Conservation (phyloP, 352 stramenopile genomes). For the Globisporangium polare region DNA sequence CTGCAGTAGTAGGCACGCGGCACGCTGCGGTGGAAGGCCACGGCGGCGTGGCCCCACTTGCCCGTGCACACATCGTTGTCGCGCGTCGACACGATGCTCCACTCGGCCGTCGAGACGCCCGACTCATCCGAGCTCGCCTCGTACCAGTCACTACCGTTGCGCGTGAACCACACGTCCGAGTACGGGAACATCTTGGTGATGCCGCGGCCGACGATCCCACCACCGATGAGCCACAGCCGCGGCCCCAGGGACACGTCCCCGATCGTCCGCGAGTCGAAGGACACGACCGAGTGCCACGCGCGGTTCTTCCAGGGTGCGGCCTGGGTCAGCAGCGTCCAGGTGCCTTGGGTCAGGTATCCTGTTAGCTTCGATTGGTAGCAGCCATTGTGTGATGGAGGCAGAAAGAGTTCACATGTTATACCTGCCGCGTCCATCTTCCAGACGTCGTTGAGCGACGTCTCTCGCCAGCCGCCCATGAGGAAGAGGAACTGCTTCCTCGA, state of each 20-base stretch:
- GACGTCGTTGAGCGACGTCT: conserved; percentile 61
- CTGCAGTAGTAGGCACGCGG: conserved; percentile 54
- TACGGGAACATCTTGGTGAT: conserved; percentile 72
- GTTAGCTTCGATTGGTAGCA: background rate
- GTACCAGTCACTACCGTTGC: conserved; percentile 54
- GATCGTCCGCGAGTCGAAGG: conserved; percentile 63
- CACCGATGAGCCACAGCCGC: conserved; percentile 70
- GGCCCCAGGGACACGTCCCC: conserved; percentile 57
- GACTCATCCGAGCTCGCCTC: conserved; percentile 59
- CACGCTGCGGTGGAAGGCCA: conserved; percentile 50
- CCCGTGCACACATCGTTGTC: conserved; percentile 52
- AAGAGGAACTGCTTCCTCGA: conserved; percentile 52
- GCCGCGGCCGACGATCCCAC: conserved; percentile 65
- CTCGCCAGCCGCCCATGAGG: conserved; percentile 64
- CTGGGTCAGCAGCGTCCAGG: conserved; percentile 35
- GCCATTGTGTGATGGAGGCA: background rate
- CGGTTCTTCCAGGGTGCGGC: conserved; percentile 56
- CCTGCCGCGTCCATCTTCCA: conserved; percentile 55
- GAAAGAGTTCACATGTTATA: background rate
- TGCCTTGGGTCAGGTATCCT: conserved; percentile 10
- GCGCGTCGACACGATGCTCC: conserved; percentile 55
- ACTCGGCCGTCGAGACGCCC: conserved; percentile 69
- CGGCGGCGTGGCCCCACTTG: conserved; percentile 70
- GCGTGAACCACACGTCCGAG: conserved; percentile 69
- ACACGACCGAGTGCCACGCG: conserved; percentile 74